Percentiles rank a stretch among this genome's conserved stretches.
Evolutionary conservation across 768 basidiomycete genomes (phyloP).

Genomic region (Candolleomyces eurysporus): DNA sequence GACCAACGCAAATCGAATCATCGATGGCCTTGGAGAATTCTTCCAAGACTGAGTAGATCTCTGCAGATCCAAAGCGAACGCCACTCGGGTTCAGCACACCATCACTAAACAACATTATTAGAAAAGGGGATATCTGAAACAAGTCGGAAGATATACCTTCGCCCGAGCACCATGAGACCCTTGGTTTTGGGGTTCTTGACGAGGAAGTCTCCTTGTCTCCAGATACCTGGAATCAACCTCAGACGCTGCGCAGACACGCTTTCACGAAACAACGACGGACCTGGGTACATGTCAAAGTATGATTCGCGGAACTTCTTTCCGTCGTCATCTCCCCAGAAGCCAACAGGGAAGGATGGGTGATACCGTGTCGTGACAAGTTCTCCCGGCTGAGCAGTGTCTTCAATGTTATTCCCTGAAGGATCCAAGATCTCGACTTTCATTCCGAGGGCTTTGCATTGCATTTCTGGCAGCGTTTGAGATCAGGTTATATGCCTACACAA

Average conservation of each 20-base stretch:
- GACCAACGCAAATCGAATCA: slow-evolving; percentile 74
- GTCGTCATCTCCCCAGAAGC: slow-evolving; percentile 64
- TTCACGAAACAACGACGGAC: slow-evolving; percentile 14
- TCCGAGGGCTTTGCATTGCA: slow-evolving; percentile 61
- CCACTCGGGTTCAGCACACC: slow-evolving; percentile 79
- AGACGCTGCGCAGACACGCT: too few relatives aligned
- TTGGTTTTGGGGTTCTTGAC: slow-evolving; percentile 59
- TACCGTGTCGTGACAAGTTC: slow-evolving; percentile 68
- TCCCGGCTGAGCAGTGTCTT: slow-evolving; percentile 47
- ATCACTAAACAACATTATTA: slow-evolving; percentile 37
- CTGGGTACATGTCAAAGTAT: slow-evolving; percentile 64
- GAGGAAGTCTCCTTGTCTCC: slow-evolving; percentile 72
- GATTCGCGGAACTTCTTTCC: slow-evolving; percentile 59
- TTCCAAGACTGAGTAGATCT: slow-evolving; percentile 73
- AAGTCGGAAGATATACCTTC: slow-evolving; percentile 39
- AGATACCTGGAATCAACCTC: slow-evolving; percentile 26
- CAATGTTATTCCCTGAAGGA: slow-evolving; percentile 50
- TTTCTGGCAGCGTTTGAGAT: slow-evolving; percentile 39
- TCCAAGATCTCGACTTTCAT: slow-evolving; percentile 67
- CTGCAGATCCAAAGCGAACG: slow-evolving; percentile 78
- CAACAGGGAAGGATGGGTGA: slow-evolving; percentile 66
- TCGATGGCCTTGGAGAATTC: slow-evolving; percentile 53
- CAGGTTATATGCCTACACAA: too few relatives aligned
- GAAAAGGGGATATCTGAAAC: background rate
- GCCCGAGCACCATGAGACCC: slow-evolving; percentile 60